Base-by-base conservation (phyloP, 306 rosid species). In the Arachis hypogaea region DNA sequence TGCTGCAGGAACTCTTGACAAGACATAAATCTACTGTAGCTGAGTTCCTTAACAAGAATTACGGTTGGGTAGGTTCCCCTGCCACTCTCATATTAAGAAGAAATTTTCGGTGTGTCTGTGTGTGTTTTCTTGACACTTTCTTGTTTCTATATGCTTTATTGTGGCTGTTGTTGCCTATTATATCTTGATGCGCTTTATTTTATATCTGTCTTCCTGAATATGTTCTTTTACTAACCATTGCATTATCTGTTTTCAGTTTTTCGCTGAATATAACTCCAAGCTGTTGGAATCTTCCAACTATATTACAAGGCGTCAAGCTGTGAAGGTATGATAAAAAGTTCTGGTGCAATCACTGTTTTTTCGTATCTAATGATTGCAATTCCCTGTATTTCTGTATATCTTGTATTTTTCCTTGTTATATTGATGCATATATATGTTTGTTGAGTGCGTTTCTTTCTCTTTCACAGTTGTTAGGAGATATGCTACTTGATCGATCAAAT, bases 1-100 rank as follows among this genome's bases (percentile, higher is more conserved):
- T 52, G 46, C 29, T 78, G 83, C 88, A 93, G 98, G 98, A 90
- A 84, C 93, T 93, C 56, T 71, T 93, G 96, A 93, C 97, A 3
- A 89, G 98, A 85, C 97, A 93, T 76, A 93, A 93, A 82, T 93
- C 98, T 8, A 93, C 98, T 0, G 97, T 93, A 61, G 92, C 98
- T 0, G 97, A 90, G 14, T 93, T 90, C 72, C 97, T 93, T 61
- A 84, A 93, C 57, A 86, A 85, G 68, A 89, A 93, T 63, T 93
- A 87, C 86, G 97, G 89, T 77, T 90, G 98, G 98, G 97, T 87
- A 82, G 76, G 85, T 33, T 62, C 46, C 69, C 64, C 68, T 12
- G 52, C 55, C 30, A 40, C 54, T 63, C 71, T 49, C 55, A 62
- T 50, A 42, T 68, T 30, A 69, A 29, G 56, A 38, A 36, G 54